These are phyloP conservation scores for Boletus reticuloceps DNA, from an alignment of 768 basidiomycete genomes.

Conservation along the genomic window DNA sequence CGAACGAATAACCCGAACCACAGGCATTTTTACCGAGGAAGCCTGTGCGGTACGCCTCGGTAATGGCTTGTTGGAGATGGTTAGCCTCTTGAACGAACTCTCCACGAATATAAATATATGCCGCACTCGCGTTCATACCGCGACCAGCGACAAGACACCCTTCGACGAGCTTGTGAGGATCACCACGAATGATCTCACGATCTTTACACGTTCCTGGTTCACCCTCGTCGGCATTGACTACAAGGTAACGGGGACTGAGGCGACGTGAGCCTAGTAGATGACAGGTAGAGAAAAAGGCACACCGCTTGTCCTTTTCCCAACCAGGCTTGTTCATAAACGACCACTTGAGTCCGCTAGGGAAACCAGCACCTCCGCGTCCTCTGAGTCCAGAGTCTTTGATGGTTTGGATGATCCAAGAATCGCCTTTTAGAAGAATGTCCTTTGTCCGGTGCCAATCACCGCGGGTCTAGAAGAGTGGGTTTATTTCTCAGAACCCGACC, in stretches of 20 bases:
- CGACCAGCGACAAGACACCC: slow-evolving; percentile 97
- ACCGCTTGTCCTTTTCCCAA: slow-evolving; percentile 94
- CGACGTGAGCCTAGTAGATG: background rate
- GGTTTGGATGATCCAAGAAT: slow-evolving; percentile 94
- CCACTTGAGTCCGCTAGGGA: slow-evolving; percentile 97
- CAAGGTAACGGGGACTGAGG: slow-evolving; percentile 85
- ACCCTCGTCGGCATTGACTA: slow-evolving; percentile 98
- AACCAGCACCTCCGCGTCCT: slow-evolving; percentile 95
- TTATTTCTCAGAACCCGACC: background rate
- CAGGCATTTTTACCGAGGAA: slow-evolving; percentile 89
- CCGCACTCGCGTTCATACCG: slow-evolving; percentile 94
- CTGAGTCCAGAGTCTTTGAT: slow-evolving; percentile 96
- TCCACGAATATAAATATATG: slow-evolving; percentile 99
- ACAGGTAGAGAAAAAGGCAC: slow-evolving; percentile 7
- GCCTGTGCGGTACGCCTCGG: slow-evolving; percentile 89
- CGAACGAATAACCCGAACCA: slow-evolving; percentile 90
- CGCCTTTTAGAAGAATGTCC: slow-evolving; percentile 92
- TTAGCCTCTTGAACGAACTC: slow-evolving; percentile 96
- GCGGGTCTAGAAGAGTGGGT: slow-evolving; percentile 53
- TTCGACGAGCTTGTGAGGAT: slow-evolving; percentile 97
- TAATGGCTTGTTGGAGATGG: slow-evolving; percentile 93
- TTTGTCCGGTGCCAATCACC: slow-evolving; percentile 99
- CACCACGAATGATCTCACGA: slow-evolving; percentile 95
- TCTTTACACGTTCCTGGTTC: slow-evolving; percentile 99
- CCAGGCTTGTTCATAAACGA: slow-evolving; percentile 99